phyloP scores from a whole-genome alignment of 2,329 filamentous ascomycete genomes.

The Davidsoniella australis region DNA sequence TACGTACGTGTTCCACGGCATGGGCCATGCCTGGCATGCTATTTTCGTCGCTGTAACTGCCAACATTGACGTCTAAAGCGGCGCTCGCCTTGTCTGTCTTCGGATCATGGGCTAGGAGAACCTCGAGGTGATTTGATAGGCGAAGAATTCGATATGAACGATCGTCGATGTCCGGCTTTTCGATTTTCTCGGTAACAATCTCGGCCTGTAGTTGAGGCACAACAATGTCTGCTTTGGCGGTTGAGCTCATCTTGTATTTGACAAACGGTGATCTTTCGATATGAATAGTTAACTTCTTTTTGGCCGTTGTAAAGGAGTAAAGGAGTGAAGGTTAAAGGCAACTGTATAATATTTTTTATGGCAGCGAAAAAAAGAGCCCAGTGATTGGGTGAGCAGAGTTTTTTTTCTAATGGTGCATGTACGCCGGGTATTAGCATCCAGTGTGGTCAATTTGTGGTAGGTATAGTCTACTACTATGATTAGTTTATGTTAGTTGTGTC shows the following conservation, averaged over 20 bases:
- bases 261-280: neutral
- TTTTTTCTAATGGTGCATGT: too few relatives aligned
- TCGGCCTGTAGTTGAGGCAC: neutral
- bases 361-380: too few relatives aligned
- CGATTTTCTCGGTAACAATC: conserved; percentile 49
- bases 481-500: too few relatives aligned
- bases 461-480: too few relatives aligned
- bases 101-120: conserved; percentile 78
- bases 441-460: too few relatives aligned
- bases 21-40: conserved; percentile 92
- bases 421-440: too few relatives aligned
- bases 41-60: conserved; percentile 80
- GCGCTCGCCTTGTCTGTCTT: conserved; percentile 95
- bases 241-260: neutral
- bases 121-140: conserved; percentile 76
- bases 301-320: neutral
- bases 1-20: conserved; percentile 68
- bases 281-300: neutral
- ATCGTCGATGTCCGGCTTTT: conserved; percentile 74
- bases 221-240: neutral
- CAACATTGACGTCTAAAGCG: conserved; percentile 87
- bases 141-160: conserved; percentile 75
- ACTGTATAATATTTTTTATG: too few relatives aligned
- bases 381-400: too few relatives aligned
- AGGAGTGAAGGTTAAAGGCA: too few relatives aligned